Evolutionary conservation across 2,329 filamentous ascomycete genomes (phyloP).

Genomic region (Botrytis paeoniae): DNA sequence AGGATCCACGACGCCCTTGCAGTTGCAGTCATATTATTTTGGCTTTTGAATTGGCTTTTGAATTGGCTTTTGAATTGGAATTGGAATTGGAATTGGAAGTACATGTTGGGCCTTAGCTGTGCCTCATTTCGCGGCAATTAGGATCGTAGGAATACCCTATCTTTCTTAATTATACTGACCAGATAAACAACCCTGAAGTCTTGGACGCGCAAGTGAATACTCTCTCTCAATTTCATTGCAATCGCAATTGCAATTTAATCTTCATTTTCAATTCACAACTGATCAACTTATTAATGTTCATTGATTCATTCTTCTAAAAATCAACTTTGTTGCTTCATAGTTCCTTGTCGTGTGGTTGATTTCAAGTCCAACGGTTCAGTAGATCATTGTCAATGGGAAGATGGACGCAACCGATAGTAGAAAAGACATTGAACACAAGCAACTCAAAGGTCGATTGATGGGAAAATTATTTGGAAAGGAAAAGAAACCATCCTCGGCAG

Average conservation of each 20-base stretch:
- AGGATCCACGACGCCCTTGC: conserved; percentile 18
- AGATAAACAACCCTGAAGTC: not conserved
- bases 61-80: not conserved
- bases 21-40: not conserved
- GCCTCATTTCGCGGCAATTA: conserved; percentile 17
- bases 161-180: conserved; percentile 8
- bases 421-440: conserved; percentile 29
- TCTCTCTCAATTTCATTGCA: not conserved
- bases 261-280: not conserved
- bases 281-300: not conserved
- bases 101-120: not conserved
- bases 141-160: conserved; percentile 9
- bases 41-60: not conserved
- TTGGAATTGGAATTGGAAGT: not conserved
- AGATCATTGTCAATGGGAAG: conserved; percentile 10
- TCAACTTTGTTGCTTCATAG: not conserved
- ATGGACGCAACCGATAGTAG: conserved; percentile 24
- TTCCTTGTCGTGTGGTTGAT: conserved; percentile 11
- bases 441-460: conserved; percentile 51
- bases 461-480: conserved; percentile 45
- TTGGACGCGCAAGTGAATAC: conserved; percentile 5
- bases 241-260: not conserved
- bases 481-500: conserved; percentile 37
- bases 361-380: not conserved
- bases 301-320: not conserved